phyloP scores from a whole-genome alignment of 192 early-diverging fungal genomes.

The Paraglomus brasilianum region DNA sequence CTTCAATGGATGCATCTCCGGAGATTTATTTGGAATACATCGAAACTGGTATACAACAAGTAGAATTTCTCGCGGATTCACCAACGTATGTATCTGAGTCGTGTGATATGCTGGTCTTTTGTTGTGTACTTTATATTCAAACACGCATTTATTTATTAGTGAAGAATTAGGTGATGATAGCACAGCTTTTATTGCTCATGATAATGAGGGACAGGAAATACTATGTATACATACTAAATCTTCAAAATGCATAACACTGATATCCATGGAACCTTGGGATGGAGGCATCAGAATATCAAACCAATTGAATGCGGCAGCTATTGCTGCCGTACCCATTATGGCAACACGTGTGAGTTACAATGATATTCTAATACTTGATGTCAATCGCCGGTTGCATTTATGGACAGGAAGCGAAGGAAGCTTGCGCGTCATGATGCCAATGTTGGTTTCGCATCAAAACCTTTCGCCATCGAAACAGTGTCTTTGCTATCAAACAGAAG shows the following conservation, averaged over 20 bases:
- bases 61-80: too few species aligned
- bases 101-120: too few species aligned
- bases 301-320: conserved; percentile 35
- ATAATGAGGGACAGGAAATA: conserved; percentile 31
- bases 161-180: background rate
- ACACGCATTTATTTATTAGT: conserved; percentile 4
- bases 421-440: conserved; percentile 33
- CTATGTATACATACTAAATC: conserved; percentile 34
- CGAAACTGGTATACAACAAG: background rate
- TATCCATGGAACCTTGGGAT: conserved; percentile 24
- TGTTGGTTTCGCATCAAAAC: background rate
- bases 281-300: conserved; percentile 2
- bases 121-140: background rate
- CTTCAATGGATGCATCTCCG: background rate
- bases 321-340: conserved; percentile 42
- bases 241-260: conserved; percentile 18
- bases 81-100: too few species aligned
- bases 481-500: background rate
- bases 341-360: conserved; percentile 36
- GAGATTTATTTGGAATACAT: conserved; percentile 8
- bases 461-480: background rate
- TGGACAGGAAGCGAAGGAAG: conserved; percentile 41
- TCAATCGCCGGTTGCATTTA: conserved; percentile 35
- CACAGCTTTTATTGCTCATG: conserved; percentile 38
- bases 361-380: conserved; percentile 44